Evolutionary conservation across 495 filamentous ascomycete genomes (phyloP).

Genomic region (Penicillium desertorum): DNA sequence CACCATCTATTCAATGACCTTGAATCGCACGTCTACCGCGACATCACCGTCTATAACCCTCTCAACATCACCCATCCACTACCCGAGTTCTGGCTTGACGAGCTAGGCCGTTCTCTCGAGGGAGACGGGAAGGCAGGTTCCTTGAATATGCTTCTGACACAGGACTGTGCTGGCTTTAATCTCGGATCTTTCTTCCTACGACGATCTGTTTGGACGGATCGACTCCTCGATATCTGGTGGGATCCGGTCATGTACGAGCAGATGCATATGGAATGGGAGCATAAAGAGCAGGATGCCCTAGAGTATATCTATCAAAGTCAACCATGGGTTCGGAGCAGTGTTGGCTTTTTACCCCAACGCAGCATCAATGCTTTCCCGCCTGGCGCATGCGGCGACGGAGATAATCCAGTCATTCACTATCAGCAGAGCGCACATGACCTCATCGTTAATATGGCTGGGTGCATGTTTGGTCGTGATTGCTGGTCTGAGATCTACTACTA

Average conservation of each 20-base stretch:
- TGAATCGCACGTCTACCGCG: conserved; percentile 75
- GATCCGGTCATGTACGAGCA: conserved; percentile 97
- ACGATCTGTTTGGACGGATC: conserved; percentile 84
- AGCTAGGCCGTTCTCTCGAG: conserved; percentile 62
- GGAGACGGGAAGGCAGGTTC: conserved; percentile 74
- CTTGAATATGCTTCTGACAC: conserved; percentile 83
- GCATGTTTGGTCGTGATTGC: conserved; percentile 93
- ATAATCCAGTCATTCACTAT: conserved; percentile 80
- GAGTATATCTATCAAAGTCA: conserved; percentile 90
- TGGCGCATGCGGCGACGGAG: conserved; percentile 79
- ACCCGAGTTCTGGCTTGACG: conserved; percentile 70
- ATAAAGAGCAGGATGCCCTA: conserved; percentile 95
- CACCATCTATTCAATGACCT: conserved; percentile 85
- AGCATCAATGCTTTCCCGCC: conserved; percentile 91
- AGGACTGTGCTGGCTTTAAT: conserved; percentile 96
- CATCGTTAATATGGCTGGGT: conserved; percentile 98
- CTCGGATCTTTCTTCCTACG: conserved; percentile 92
- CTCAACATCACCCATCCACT: conserved; percentile 89
- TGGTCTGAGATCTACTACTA: conserved; percentile 97
- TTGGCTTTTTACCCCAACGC: conserved; percentile 87
- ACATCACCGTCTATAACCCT: conserved; percentile 95
- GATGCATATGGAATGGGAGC: conserved; percentile 98
- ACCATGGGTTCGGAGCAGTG: conserved; percentile 86
- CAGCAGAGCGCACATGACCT: conserved; percentile 83
- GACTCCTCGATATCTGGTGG: conserved; percentile 96